Conservation (phyloP, 148 eudicot species). For the Euryodendron excelsum region DNA sequence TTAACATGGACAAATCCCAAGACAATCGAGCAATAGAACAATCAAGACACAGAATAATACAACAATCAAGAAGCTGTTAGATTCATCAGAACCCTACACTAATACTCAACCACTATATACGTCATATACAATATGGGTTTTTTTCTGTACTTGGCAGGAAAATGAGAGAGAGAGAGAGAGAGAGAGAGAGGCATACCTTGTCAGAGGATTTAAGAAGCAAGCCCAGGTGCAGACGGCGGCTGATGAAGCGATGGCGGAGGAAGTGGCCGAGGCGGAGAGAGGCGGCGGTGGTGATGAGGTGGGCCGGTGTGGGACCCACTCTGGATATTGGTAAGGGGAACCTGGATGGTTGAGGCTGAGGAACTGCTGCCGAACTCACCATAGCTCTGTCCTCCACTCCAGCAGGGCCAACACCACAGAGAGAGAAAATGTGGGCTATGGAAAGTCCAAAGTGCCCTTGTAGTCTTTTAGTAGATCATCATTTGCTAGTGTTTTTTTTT, state of each 20-base stretch:
- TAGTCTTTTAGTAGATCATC: too few species aligned
- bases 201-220: constrained; percentile 38
- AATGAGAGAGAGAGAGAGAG: not conserved
- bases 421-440: not conserved
- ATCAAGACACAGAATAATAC: not conserved
- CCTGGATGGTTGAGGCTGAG: constrained; percentile 24
- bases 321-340: constrained; percentile 21
- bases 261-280: constrained; percentile 53
- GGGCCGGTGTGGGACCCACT: constrained; percentile 39
- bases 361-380: constrained; percentile 26
- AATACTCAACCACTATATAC: not conserved
- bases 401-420: not conserved
- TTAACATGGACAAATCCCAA: not conserved
- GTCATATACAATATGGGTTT: not conserved
- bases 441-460: not conserved
- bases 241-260: constrained; percentile 32
- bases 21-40: not conserved
- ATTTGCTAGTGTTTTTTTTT: too few species aligned
- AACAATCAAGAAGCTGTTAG: not conserved
- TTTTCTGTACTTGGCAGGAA: too few species aligned
- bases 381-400: not conserved
- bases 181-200: constrained; percentile 26
- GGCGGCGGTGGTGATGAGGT: constrained; percentile 50
- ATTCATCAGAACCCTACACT: not conserved
- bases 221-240: constrained; percentile 32